Evolutionary conservation across 345 rosid species (phyloP), one percentile per base, ranked within the genome.

Genomic region (Nephelium lappaceum): DNA sequence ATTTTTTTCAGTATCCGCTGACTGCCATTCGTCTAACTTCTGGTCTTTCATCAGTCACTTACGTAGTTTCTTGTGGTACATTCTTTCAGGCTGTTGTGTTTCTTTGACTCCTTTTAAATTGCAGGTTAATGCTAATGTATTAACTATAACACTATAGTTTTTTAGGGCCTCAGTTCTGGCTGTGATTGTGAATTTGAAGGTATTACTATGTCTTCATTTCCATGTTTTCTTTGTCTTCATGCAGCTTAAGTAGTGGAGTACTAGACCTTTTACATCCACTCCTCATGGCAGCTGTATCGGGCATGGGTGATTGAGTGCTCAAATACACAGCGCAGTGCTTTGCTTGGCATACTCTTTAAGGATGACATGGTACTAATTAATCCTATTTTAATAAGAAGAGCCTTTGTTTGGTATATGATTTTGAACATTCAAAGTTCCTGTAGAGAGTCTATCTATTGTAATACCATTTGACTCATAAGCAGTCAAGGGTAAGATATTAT

Each of bases 261-360:
- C 88, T 87, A 61, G 88, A 89, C 60, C 74, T 79, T 25, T 43
- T 83, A 66, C 89, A 90, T 82, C 95, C 97, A 43, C 94, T 93
- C 74, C 68, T 90, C 80, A 91, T 90, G 94, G 97, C 98, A 24
- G 95, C 92, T 23, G 43, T 95, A 69, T 63, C 93, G 82, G 98
- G 98, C 51, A 84, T 95, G 61, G 98, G 98, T 65, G 95, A 95
- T 47, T 98, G 95, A 3, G 93, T 92, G 77, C 73, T 93, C 47
- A 95, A 95, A 87, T 69, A 95, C 98, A 25, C 98, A 95, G 83
- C 91, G 93, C 67, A 92, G 85, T 72, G 98, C 98, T 73, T 86
- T 93, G 79, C 88, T 95, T 57, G 98, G 91, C 7, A 76, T 95
- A 65, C 94, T 92, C 83, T 95, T 95, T 86, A 91, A 95, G 86